Evolutionary conservation across 495 filamentous ascomycete genomes (phyloP).

Genomic region (Clavariopsis aquatica): DNA sequence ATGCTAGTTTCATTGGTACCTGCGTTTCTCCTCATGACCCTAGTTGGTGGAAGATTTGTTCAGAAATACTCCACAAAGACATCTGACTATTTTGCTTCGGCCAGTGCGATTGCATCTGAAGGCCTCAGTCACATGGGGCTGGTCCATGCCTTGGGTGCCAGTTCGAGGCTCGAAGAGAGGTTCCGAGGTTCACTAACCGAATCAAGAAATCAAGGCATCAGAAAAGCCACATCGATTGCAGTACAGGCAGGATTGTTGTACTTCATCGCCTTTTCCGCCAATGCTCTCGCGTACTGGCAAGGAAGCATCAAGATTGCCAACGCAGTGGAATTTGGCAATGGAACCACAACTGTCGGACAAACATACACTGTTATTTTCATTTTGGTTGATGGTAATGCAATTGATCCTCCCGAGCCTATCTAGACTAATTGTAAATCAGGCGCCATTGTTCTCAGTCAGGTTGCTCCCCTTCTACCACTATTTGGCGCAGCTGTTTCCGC

Average conservation of each 20-base stretch:
- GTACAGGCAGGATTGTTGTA: slow-evolving; percentile 66
- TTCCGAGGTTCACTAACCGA: slow-evolving; percentile 52
- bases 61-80: slow-evolving; percentile 59
- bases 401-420: too few species aligned
- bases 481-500: slow-evolving; percentile 60
- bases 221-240: slow-evolving; percentile 61
- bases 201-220: slow-evolving; percentile 55
- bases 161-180: slow-evolving; percentile 53
- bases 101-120: slow-evolving; percentile 54
- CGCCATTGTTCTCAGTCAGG: slow-evolving; percentile 61
- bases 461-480: slow-evolving; percentile 63
- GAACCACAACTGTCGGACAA: slow-evolving; percentile 54
- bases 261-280: slow-evolving; percentile 65
- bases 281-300: slow-evolving; percentile 69
- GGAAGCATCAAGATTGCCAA: slow-evolving; percentile 57
- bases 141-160: slow-evolving; percentile 55
- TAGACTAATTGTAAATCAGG: slow-evolving; percentile 44
- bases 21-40: slow-evolving; percentile 65
- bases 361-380: slow-evolving; percentile 68
- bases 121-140: slow-evolving; percentile 51
- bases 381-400: slow-evolving; percentile 63
- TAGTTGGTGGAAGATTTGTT: slow-evolving; percentile 61
- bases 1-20: slow-evolving; percentile 63
- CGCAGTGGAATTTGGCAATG: slow-evolving; percentile 45
- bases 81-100: slow-evolving; percentile 53